A percentile compares a stretch with the other conserved stretches of the same genome.
These are phyloP conservation scores for Suillus cothurnatus DNA, from an alignment of 768 basidiomycete genomes.

Conservation along the genomic window DNA sequence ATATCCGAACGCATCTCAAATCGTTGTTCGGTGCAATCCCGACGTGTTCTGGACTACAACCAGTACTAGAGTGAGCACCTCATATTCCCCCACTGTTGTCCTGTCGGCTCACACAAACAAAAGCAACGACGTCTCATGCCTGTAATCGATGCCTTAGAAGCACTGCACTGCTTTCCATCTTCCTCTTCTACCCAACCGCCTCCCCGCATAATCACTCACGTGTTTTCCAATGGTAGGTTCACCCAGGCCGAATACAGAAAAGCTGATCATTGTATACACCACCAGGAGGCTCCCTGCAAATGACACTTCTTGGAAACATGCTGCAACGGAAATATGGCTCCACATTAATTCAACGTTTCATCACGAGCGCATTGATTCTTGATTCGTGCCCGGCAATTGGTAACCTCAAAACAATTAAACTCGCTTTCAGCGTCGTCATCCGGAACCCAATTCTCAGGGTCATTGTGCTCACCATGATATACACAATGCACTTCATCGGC, in stretches of 20 bases:
- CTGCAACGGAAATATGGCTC: conserved; percentile 22
- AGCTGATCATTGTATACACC: background rate
- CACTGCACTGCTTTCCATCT: conserved; percentile 25
- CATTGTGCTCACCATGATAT: conserved; percentile 18
- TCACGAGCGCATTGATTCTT: conserved; percentile 21
- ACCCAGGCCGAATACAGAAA: background rate
- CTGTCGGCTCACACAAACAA: conserved; percentile 2
- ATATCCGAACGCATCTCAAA: conserved; percentile 30
- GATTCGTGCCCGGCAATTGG: conserved; percentile 25
- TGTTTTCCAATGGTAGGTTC: conserved; percentile 32
- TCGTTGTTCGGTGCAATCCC: conserved; percentile 25
- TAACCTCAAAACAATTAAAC: conserved; percentile 18
- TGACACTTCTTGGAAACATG: conserved; percentile 21
- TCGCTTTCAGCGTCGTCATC: conserved; percentile 25
- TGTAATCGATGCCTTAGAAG: conserved; percentile 24
- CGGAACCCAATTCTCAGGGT: conserved; percentile 22
- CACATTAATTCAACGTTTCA: conserved; percentile 2
- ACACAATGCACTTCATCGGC: conserved; percentile 14
- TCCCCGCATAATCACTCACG: conserved; percentile 29
- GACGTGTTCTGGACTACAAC: conserved; percentile 22
- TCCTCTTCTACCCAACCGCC: background rate
- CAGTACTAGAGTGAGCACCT: conserved; percentile 16
- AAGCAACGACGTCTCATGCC: conserved; percentile 24
- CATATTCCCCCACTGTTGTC: background rate
- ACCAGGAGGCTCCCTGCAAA: conserved; percentile 26